These are phyloP conservation scores for Entomortierella parvispora DNA, from an alignment of 192 early-diverging fungal species.

Conservation along the genomic window DNA sequence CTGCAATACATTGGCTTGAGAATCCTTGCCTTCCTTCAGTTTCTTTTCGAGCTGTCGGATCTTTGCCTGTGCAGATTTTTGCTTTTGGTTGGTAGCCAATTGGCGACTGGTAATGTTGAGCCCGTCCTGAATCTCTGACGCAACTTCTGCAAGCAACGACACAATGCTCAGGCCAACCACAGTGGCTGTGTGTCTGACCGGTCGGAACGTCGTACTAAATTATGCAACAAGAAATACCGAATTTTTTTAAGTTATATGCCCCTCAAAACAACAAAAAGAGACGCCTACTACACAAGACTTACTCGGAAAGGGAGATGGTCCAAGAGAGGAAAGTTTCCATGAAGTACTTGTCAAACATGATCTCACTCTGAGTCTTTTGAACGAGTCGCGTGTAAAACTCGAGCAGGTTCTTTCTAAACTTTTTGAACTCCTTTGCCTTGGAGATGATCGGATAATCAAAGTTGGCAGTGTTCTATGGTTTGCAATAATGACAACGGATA, in stretches of 20 bases:
- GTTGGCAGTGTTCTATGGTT: slow-evolving; percentile 51
- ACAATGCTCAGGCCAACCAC: slow-evolving; percentile 73
- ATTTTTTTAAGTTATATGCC: too few species aligned
- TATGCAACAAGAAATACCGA: slow-evolving; percentile 3
- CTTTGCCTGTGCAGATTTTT: slow-evolving; percentile 38
- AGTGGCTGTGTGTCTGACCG: slow-evolving; percentile 92
- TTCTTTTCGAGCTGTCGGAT: slow-evolving; percentile 53
- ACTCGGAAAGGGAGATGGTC: slow-evolving; percentile 74
- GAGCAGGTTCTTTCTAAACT: slow-evolving; percentile 72
- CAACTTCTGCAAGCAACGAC: slow-evolving; percentile 73
- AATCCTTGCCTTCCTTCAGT: slow-evolving; percentile 56
- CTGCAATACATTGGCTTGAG: slow-evolving; percentile 65
- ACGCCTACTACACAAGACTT: not conserved
- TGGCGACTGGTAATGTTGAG: slow-evolving; percentile 76
- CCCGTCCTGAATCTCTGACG: slow-evolving; percentile 66
- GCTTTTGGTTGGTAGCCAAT: slow-evolving; percentile 66
- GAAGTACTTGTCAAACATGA: slow-evolving; percentile 71
- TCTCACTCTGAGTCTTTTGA: slow-evolving; percentile 65
- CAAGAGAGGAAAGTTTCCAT: slow-evolving; percentile 70
- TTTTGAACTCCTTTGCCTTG: slow-evolving; percentile 69
- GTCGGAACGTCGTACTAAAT: slow-evolving; percentile 79
- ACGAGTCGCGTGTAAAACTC: slow-evolving; percentile 73
- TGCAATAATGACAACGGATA: not conserved
- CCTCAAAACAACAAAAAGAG: not conserved
- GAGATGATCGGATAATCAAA: slow-evolving; percentile 86